A percentile compares a stretch with the other conserved stretches of the same genome.
Conservation (phyloP, 163 green algal genomes). For the Scenedesmus sp. region DNA sequence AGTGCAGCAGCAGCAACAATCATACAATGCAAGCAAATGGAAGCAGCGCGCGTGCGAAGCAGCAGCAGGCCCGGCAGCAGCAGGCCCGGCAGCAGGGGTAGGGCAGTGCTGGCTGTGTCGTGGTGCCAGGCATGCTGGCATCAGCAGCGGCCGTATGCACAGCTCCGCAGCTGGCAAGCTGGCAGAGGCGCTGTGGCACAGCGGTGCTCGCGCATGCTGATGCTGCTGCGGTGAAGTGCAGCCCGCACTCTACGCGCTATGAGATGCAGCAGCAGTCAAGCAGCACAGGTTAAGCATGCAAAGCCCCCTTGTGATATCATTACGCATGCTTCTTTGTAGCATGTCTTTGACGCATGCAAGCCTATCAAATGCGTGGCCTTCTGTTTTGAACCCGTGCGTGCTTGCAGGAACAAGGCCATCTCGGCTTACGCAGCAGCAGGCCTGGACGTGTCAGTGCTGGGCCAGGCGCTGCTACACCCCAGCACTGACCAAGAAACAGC, state of each 20-base stretch:
- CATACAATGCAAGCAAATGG: no score
- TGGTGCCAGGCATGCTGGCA: no score
- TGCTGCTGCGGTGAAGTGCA: neutral
- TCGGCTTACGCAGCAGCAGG: slow-evolving; percentile 70
- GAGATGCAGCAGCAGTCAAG: no score
- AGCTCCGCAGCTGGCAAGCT: no score
- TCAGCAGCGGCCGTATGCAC: no score
- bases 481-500: neutral
- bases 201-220: neutral
- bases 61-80: neutral
- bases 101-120: neutral
- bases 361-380: no score
- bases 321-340: no score
- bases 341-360: no score
- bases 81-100: neutral
- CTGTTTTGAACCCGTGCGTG: neutral
- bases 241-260: no score
- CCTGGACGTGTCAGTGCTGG: slow-evolving; percentile 71
- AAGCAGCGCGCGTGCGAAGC: neutral
- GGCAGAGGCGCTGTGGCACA: neutral
- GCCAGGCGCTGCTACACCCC: slow-evolving; percentile 27
- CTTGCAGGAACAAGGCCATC: slow-evolving; percentile 63
- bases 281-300: no score
- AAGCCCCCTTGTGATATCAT: no score
- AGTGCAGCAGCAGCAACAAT: slow-evolving; percentile 2